These are phyloP conservation scores for Aureobasidium sp. DNA, from an alignment of 2,329 filamentous ascomycete species.

Conservation along the genomic window DNA sequence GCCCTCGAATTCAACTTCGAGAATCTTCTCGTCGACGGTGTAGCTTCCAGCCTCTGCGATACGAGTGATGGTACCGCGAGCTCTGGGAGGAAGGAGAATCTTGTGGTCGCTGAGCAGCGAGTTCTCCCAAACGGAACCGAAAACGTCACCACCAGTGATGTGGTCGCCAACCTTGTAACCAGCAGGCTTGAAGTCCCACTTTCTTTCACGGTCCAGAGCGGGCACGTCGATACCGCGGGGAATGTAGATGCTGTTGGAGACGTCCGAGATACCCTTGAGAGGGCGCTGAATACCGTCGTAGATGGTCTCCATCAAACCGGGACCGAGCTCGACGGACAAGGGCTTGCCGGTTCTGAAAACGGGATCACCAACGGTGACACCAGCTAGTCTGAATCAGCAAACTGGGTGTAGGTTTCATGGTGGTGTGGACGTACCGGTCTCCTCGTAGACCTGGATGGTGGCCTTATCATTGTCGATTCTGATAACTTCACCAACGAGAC, in stretches of 20 bases:
- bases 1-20: constrained; percentile 95
- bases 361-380: constrained; percentile 91
- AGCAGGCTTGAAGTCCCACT: constrained; percentile 89
- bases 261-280: constrained; percentile 71
- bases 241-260: constrained; percentile 89
- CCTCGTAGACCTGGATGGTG: constrained; percentile 98
- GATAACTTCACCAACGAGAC: constrained; percentile 95
- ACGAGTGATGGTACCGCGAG: constrained; percentile 83
- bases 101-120: constrained; percentile 89
- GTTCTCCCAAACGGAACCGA: constrained; percentile 93
- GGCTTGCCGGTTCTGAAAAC: constrained; percentile 89
- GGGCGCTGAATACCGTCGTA: constrained; percentile 99
- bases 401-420: not conserved
- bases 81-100: constrained; percentile 84
- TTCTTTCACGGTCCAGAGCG: constrained; percentile 80
- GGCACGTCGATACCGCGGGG: constrained; percentile 86
- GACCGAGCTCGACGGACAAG: constrained; percentile 92
- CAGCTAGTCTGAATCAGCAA: constrained; percentile 51
- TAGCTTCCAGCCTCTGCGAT: constrained; percentile 87
- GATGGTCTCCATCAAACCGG: constrained; percentile 96
- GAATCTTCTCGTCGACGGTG: constrained; percentile 86
- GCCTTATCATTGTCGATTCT: constrained; percentile 92
- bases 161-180: constrained; percentile 88
- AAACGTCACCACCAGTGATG: constrained; percentile 92
- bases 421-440: constrained; percentile 63